phyloP scores from a whole-genome alignment of 148 eudicot species.

The Diospyros lotus region DNA sequence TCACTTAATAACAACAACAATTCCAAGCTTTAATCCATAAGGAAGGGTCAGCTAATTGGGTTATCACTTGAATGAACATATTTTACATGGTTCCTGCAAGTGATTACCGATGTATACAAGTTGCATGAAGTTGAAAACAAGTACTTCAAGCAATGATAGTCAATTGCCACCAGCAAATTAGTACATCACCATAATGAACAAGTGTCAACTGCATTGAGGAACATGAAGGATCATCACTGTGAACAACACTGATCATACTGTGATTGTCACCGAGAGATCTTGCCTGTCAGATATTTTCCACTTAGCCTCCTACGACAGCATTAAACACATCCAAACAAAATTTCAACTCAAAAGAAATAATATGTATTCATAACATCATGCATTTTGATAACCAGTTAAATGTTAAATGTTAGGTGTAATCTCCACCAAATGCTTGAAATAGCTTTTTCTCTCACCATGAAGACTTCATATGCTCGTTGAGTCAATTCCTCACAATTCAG shows the following conservation, averaged over 20 bases:
- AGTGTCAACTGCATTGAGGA: neutral
- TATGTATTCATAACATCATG: neutral
- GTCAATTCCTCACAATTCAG: neutral
- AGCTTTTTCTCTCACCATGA: neutral
- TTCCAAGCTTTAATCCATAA: too few relatives aligned
- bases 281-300: too few relatives aligned
- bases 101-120: neutral
- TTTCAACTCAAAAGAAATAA: neutral
- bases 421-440: neutral
- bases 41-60: too few relatives aligned
- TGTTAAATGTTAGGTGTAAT: neutral
- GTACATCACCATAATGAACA: neutral
- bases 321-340: neutral
- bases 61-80: too few relatives aligned
- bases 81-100: neutral
- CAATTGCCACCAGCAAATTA: neutral
- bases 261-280: too few relatives aligned
- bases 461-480: neutral
- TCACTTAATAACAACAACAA: too few relatives aligned
- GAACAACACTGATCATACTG: neutral
- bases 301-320: neutral
- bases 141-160: neutral
- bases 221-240: neutral
- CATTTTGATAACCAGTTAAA: neutral
- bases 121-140: neutral